phyloP scores from a whole-genome alignment of 352 stramenopile genomes.

The Phytophthora hibernalis region DNA sequence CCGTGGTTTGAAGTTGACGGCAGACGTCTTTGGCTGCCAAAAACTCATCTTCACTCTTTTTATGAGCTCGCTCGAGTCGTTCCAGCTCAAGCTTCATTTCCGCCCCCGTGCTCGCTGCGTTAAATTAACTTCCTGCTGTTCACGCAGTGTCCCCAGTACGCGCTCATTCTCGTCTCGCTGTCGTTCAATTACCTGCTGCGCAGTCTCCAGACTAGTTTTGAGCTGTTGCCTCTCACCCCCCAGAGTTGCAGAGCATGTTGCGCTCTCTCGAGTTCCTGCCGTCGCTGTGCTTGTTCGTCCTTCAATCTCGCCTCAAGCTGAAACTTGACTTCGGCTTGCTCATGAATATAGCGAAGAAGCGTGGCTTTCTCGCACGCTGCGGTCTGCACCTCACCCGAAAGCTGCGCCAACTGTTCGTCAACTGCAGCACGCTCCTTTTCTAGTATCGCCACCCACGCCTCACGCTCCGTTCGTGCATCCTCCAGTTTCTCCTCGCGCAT shows the following conservation, averaged over 20 bases:
- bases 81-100: conserved; percentile 49
- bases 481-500: conserved; percentile 54
- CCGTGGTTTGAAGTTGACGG: conserved; percentile 48
- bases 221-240: conserved; percentile 55
- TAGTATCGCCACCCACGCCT: conserved; percentile 59
- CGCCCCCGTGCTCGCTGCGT: conserved; percentile 41
- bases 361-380: conserved; percentile 74
- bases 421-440: conserved; percentile 59
- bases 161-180: conserved; percentile 40
- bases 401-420: conserved; percentile 51
- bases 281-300: conserved; percentile 54
- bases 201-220: conserved; percentile 40
- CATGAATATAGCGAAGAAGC: conserved; percentile 78
- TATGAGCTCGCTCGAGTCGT: conserved; percentile 35
- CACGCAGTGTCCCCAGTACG: conserved; percentile 31
- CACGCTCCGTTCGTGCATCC: conserved; percentile 56
- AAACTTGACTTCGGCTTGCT: conserved; percentile 77
- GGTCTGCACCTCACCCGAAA: conserved; percentile 58
- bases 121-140: conserved; percentile 45
- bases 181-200: conserved; percentile 40
- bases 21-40: conserved; percentile 60
- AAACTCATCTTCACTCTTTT: conserved; percentile 57
- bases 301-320: conserved; percentile 62
- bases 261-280: conserved; percentile 37
- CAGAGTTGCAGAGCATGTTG: conserved; percentile 44